phyloP scores from a whole-genome alignment of 495 filamentous ascomycete genomes.

The Xylaria cubensis region DNA sequence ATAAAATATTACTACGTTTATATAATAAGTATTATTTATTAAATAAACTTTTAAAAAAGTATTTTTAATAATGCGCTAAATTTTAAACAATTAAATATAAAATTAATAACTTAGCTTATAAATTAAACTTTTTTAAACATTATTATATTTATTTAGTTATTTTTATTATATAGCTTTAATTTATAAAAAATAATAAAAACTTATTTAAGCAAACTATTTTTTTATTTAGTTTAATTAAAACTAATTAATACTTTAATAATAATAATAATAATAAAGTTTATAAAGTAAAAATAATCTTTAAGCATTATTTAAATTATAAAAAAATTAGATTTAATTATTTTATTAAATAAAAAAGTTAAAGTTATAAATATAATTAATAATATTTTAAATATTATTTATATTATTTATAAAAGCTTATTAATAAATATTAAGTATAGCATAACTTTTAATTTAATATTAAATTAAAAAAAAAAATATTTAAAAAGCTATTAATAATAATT shows the following conservation, averaged over 20 bases:
- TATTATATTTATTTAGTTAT: background rate
- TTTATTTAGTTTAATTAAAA: background rate
- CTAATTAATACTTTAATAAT: background rate
- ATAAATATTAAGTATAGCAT: background rate
- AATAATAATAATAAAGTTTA: background rate
- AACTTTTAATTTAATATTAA: too few relatives aligned
- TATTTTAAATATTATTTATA: background rate
- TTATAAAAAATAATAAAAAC: background rate
- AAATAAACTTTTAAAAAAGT: background rate
- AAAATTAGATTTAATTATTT: background rate
- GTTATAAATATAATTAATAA: too few relatives aligned
- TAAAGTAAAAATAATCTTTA: background rate
- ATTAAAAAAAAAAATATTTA: too few relatives aligned
- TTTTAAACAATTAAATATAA: background rate
- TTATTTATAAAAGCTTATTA: background rate
- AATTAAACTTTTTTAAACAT: background rate
- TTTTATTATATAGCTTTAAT: background rate
- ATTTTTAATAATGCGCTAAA: background rate
- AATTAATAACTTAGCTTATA: background rate
- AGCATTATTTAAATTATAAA: background rate
- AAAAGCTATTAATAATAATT: too few relatives aligned
- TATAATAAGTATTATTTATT: background rate
- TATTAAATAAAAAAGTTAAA: constrained; percentile 1
- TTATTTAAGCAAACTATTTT: background rate
- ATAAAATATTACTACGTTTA: too few relatives aligned